A percentile compares a stretch with the other conserved stretches of the same genome.
phyloP scores from a whole-genome alignment of 495 filamentous ascomycete species.

The Acidiella bohemica region DNA sequence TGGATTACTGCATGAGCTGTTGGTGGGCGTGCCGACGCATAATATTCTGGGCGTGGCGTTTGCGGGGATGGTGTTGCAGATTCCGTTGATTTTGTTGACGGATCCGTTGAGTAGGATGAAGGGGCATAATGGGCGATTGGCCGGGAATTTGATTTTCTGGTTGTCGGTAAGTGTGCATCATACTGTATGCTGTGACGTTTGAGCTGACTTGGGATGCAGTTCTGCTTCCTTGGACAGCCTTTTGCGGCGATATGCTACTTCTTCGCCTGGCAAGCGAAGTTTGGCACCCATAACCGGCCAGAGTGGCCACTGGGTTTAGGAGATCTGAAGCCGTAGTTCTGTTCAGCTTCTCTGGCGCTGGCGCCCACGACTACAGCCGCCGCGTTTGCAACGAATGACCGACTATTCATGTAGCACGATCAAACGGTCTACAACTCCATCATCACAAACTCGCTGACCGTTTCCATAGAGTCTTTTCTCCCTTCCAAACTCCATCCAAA shows the following conservation, averaged over 20 bases:
- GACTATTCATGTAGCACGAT: no score
- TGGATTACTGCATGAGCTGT: slow-evolving; percentile 75
- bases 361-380: not conserved
- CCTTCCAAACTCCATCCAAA: not conserved
- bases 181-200: not conserved
- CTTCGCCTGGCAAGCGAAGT: slow-evolving; percentile 97
- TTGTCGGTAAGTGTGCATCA: slow-evolving; percentile 33
- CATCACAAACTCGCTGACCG: not conserved
- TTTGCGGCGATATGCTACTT: slow-evolving; percentile 83
- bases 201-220: slow-evolving; percentile 25
- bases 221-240: slow-evolving; percentile 88
- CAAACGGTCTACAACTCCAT: no score
- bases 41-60: slow-evolving; percentile 86
- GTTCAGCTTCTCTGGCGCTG: not conserved
- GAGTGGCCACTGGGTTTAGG: slow-evolving; percentile 11
- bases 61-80: slow-evolving; percentile 80
- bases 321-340: slow-evolving; percentile 2
- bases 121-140: slow-evolving; percentile 53
- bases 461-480: not conserved
- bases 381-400: no score
- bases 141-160: slow-evolving; percentile 93
- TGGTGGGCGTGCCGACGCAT: slow-evolving; percentile 91
- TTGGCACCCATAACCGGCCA: slow-evolving; percentile 44
- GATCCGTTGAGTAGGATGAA: slow-evolving; percentile 63
- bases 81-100: slow-evolving; percentile 76